phyloP scores from a whole-genome alignment of 169 alveolate species.

The Plasmodium inui region DNA sequence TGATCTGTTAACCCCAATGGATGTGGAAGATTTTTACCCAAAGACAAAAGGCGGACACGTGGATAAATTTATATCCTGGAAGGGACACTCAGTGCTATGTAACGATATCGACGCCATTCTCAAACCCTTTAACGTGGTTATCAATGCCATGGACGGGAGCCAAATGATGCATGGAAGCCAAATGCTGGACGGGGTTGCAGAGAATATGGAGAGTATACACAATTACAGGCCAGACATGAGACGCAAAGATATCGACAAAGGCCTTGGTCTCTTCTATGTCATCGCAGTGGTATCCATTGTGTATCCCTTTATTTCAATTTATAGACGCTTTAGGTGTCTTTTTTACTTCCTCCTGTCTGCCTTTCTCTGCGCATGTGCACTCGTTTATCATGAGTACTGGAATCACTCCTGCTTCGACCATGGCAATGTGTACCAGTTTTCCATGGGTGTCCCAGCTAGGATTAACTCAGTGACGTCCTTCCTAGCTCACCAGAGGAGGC shows the following conservation, averaged over 20 bases:
- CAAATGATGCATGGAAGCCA: neutral
- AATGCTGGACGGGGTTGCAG: neutral
- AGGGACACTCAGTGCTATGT: neutral
- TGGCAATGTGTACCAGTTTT: neutral
- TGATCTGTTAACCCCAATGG: neutral
- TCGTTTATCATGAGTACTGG: neutral
- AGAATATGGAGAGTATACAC: neutral
- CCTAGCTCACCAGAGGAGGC: constrained; percentile 2
- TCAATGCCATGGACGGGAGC: neutral
- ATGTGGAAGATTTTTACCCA: neutral
- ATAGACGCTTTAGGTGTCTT: neutral
- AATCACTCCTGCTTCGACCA: neutral
- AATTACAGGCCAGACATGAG: neutral
- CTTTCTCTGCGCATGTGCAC: neutral
- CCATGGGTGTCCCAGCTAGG: neutral
- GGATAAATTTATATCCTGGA: neutral
- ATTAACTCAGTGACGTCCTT: constrained; percentile 6
- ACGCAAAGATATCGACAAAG: neutral
- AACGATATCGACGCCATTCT: neutral
- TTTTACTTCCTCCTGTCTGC: constrained; percentile 4
- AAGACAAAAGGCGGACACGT: neutral
- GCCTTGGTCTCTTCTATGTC: neutral
- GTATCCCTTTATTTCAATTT: constrained; percentile 10
- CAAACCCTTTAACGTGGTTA: neutral
- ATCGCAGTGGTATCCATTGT: neutral